Evolutionary conservation across 139 green algal genomes (phyloP), one percentile per base, ranked within the genome.

Genomic region (Micractinium sp.): DNA sequence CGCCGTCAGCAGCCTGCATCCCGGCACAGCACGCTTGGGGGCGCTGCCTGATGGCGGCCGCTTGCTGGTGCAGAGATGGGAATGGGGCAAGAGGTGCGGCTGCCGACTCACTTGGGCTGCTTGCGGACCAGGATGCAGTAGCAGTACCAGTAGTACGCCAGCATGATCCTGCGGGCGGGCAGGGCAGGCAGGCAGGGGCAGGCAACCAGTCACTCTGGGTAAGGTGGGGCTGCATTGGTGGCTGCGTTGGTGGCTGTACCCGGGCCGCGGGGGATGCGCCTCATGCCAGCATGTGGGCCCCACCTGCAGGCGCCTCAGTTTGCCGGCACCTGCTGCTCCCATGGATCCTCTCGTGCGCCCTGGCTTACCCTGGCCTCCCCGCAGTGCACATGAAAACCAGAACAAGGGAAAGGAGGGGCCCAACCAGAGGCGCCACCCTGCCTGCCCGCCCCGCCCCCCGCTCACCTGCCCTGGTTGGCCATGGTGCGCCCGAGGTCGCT

Each of bases 81-180:
- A 9, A 19, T 82, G 33, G 61, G 75, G 75, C 41, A 75, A 16
- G 63, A 90, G 27, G 76, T 95, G 56, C 0, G 56, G 74, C 89
- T 71, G 20, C 2, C 63, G 20, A 91, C 86, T 82, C 95, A 98
- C 27, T 66, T 82, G 2, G 94, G 93, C 87, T 93, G 93, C 53
- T 92, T 94, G 41, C 92, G 89, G 35, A 88, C 87, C 29, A 97
- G 87, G n/a, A 96, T 93, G 85, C 88, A 90, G 88, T 94, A 95
- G n/a, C 93, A 94, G 53, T 91, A 75, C 93, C 93, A 97, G 88
- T 94, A 97, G 93, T 97, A 96, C 79, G 94, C 93, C 15, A 91
- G 47, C 67, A 96, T 81, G 69, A 97, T 93, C 23, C 86, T 77
- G 85, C 47, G 35, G 19, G 4, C 36, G 25, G 12, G 4, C 18